Evolutionary conservation across 306 rosid species (phyloP).

Genomic region (Castanospermum australe): DNA sequence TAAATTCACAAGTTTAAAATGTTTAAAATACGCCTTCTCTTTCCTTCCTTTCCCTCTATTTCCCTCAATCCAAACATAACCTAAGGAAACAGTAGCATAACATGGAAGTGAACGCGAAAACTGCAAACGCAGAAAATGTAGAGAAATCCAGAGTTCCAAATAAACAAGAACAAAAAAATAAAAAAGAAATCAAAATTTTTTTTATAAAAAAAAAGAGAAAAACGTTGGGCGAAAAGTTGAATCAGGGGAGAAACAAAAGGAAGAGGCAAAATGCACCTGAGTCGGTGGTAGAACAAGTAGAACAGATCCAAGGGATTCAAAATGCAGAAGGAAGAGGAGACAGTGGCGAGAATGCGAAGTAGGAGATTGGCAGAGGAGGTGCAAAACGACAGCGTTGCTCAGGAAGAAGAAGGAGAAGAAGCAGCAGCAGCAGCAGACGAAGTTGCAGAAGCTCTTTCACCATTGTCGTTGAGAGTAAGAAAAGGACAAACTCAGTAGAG

Average conservation of each 20-base stretch:
- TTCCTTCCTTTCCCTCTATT: too few relatives aligned
- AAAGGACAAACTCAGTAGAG: constrained; percentile 44
- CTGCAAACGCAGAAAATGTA: background rate
- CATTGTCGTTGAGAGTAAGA: constrained; percentile 49
- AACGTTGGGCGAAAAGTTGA: background rate
- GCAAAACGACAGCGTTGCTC: constrained; percentile 60
- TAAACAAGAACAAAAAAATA: too few relatives aligned
- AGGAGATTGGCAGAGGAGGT: constrained; percentile 23
- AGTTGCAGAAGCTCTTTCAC: constrained; percentile 75
- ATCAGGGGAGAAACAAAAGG: constrained; percentile 2
- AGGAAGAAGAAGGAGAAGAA: constrained; percentile 3
- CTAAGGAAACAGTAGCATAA: background rate
- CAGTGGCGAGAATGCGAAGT: constrained; percentile 32
- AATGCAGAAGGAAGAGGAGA: constrained; percentile 39
- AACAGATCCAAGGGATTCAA: constrained; percentile 56
- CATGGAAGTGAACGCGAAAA: constrained; percentile 6
- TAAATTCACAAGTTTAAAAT: too few relatives aligned
- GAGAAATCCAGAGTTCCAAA: background rate
- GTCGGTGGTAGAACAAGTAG: constrained; percentile 19
- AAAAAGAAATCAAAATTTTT: background rate
- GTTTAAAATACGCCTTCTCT: too few relatives aligned
- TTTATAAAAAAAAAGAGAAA: background rate
- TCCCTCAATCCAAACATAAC: too few relatives aligned
- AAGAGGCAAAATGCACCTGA: constrained; percentile 26
- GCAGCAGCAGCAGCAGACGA: constrained; percentile 53